Evolutionary conservation across 1,284 basidiomycete genomes (phyloP), one percentile per base, ranked within the genome.

Genomic region (Papiliotrema nemorosa): DNA sequence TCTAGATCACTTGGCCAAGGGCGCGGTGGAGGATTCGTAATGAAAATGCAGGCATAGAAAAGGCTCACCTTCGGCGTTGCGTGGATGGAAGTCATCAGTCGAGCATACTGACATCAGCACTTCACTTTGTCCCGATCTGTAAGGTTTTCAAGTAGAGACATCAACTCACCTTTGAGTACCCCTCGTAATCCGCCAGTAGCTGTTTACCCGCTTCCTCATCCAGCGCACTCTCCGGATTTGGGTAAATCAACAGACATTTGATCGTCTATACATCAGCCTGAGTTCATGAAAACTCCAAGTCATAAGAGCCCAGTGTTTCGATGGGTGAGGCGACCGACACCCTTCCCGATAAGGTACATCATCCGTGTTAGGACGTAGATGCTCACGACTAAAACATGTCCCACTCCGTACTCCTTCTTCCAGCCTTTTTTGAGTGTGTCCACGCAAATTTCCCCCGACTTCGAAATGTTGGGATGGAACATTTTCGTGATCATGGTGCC

Each of bases 361-460:
- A n/a, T n/a, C n/a, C n/a, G n/a, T n/a, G n/a, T n/a, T n/a, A n/a
- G n/a, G n/a, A n/a, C n/a, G 6, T 21, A 4, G 47, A 20, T 9
- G 69, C 75, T 53, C 48, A 78, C 77, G 7, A 90, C 85, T 9
- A 96, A 80, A 51, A 96, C 94, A 69, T 94, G 88, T 4, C 79
- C 83, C 33, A 97, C 89, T 24, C 91, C 92, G 62, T 90, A 93
- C n/a, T 84, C 82, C 18, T 87, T 82, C 70, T 90, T 85, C 93
- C 93, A 97, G 64, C 93, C 90, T 75, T 96, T 97, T 79, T 97
- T 97, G 25, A 97, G 78, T 4, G 91, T 97, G 75, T 93, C 93
- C 10, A 97, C 93, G 74, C 93, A 97, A 62, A 97, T 97, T 74
- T 96, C 93, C 27, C 92, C 92, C 0, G 81, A 70, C 26, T 82